These are phyloP conservation scores for Calonectria henricotiae DNA, from an alignment of 2,329 filamentous ascomycete genomes.

Conservation along the genomic window DNA sequence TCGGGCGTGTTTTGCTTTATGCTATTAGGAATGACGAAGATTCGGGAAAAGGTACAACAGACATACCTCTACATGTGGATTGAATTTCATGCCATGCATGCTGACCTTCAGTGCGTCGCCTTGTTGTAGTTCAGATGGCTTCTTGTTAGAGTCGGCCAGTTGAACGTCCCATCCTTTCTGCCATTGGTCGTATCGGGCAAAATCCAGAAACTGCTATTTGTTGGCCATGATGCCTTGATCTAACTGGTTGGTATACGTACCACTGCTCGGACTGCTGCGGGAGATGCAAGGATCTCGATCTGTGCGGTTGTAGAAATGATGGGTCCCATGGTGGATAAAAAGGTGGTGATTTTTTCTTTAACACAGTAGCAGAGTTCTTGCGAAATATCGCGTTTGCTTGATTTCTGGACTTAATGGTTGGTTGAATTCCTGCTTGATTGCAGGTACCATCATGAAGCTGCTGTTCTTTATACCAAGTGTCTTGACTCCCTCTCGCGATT, in stretches of 20 bases:
- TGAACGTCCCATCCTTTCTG: constrained; percentile 39
- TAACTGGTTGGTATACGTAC: constrained; percentile 3
- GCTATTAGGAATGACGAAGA: neutral
- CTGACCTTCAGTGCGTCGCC: constrained; percentile 38
- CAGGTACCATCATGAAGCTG: neutral
- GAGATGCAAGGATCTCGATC: constrained; percentile 41
- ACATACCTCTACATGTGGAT: constrained; percentile 36
- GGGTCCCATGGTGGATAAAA: neutral
- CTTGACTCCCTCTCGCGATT: neutral
- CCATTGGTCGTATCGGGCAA: constrained; percentile 42
- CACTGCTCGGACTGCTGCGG: constrained; percentile 36
- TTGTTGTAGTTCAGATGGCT: constrained; percentile 21
- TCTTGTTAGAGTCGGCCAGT: constrained; percentile 13
- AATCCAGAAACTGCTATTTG: constrained; percentile 39
- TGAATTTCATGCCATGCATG: constrained; percentile 38
- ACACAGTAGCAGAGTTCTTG: neutral
- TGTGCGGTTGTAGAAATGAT: constrained; percentile 6
- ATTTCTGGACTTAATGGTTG: neutral
- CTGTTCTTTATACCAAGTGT: neutral
- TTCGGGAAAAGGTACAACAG: neutral
- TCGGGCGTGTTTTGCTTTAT: constrained; percentile 32
- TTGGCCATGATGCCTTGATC: neutral
- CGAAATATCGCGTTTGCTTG: neutral
- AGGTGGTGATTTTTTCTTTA: neutral
- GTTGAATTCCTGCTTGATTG: too few relatives aligned